Evolutionary conservation across 768 basidiomycete genomes (phyloP), one percentile per base, ranked within the genome.

Genomic region (Lentinula lateritia): DNA sequence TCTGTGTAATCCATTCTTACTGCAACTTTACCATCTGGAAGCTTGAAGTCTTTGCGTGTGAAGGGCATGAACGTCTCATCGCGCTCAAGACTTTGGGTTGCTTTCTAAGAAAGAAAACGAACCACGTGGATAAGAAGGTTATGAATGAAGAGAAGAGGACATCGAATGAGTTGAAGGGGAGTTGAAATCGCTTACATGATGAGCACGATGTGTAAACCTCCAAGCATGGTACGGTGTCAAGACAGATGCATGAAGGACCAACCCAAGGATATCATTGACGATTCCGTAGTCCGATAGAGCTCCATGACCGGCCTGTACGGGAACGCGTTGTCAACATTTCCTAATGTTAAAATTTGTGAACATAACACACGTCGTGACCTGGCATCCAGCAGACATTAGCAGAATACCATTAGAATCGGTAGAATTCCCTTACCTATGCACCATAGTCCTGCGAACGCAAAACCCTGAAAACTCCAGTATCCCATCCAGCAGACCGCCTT

Each of bases 11-110:
- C 76, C 71, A 76, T 72, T 20, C 67, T 65, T 3, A 77, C 75
- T 3, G 80, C 77, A 23, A 76, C 67, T 43, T 68, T 70, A 10
- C 75, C 76, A 42, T 80, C 72, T 0, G 81, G 80, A 41, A 84
- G 74, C 58, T 75, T 73, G 63, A 79, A 75, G 50, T 77, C 73
- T 46, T 70, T 74, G 28, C 74, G 67, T 7, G 76, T 78, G 8
- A 74, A 74, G 35, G 86, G 87, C 28, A 88, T 78, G 61, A 83
- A 88, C 34, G 88, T 90, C 72, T 92, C 89, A 63, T 92, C 90
- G 9, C 87, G 79, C 58, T 88, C 88, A 64, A 90, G 80, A 61
- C 78, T 72, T 60, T 80, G 78, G 1, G 78, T 81, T 0, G 75
- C 66, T 75, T 80, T 80, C 78, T 80, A 59, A 8, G n/a, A 50